Base-by-base conservation (phyloP, 352 stramenopile genomes). In the Pythium apleroticum region DNA sequence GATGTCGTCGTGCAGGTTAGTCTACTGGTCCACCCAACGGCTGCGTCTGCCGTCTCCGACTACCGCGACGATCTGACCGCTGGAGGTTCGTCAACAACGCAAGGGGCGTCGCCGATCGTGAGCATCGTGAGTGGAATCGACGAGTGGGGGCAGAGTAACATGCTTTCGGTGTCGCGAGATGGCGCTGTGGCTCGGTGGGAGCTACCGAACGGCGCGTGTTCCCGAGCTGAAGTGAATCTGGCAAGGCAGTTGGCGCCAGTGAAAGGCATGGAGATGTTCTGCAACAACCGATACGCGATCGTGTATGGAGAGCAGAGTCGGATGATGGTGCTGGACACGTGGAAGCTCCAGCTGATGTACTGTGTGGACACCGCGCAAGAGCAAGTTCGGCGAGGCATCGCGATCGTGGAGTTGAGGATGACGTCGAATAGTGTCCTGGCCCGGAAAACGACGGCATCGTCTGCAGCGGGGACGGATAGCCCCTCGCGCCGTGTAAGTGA, bases 291-390 rank as follows among this genome's bases (percentile, higher is more conserved):
- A 10, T 93, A 84, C 64, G 81, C 85, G 1, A 76, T 93, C 10
- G 78, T 91, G 20, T 87, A 84, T 60, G 87, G 83, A 28, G 78
- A 86, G 49, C 76, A 88, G 30, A 84, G 83, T 9, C 78, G 83
- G 5, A 83, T 91, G 48, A 91, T 91, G 83, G 82, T 91, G 30
- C 50, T 91, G 45, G 85, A 93, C 61, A 85, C 81, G 56, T 93
- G 83, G 83, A 87, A 78, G 45, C 85, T 93, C 71, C 63, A 60
- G 46, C 15, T 93, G 57, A 48, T 91, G 10, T 89, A 87, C 43
- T 93, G 85, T 28, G 74, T 89, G 28, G 81, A 93, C 57, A 93
- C 85, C 0, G 75, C 81, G 17, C 85, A 93, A 63, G 85, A 93
- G 54, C 85, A 93, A 73, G 84, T 93, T 39, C 76, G 85, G 56